Percentiles rank a stretch among this genome's conserved stretches.
Evolutionary conservation across 225 moss, liverwort and hornwort genomes (phyloP).

Genomic region (Antitrichia curtipendula): DNA sequence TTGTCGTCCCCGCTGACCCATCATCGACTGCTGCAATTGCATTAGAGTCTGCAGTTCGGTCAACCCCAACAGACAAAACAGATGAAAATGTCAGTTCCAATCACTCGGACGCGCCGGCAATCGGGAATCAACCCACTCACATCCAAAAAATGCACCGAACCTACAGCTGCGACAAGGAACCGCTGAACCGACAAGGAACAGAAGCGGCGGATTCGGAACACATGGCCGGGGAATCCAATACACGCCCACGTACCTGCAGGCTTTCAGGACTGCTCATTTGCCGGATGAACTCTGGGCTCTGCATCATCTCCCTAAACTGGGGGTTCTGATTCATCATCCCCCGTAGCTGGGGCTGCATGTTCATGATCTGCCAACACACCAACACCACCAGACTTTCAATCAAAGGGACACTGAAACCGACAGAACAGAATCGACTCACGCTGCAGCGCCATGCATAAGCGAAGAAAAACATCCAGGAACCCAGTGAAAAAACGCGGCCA

Average conservation of each 20-base stretch:
- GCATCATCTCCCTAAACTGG: conserved; percentile 96
- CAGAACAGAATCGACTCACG: neutral
- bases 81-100: neutral
- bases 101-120: neutral
- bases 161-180: neutral
- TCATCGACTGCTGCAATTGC: conserved; percentile 42
- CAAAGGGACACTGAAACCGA: neutral
- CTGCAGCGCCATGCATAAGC: neutral
- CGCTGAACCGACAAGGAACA: neutral
- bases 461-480: neutral
- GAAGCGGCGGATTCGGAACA: neutral
- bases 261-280: conserved; percentile 90
- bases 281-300: conserved; percentile 87
- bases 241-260: conserved; percentile 50
- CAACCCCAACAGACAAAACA: neutral
- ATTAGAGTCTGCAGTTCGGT: neutral
- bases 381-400: neutral
- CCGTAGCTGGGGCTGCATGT: conserved; percentile 96
- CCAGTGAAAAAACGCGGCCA: neutral
- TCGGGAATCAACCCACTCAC: neutral
- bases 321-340: conserved; percentile 79
- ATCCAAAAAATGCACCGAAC: neutral
- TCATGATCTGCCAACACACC: conserved; percentile 51
- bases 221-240: neutral
- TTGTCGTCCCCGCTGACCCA: conserved; percentile 27